A percentile compares a stretch with the other conserved stretches of the same genome.
phyloP scores from a whole-genome alignment of 805 yeast species.

The Candida quercuum region DNA sequence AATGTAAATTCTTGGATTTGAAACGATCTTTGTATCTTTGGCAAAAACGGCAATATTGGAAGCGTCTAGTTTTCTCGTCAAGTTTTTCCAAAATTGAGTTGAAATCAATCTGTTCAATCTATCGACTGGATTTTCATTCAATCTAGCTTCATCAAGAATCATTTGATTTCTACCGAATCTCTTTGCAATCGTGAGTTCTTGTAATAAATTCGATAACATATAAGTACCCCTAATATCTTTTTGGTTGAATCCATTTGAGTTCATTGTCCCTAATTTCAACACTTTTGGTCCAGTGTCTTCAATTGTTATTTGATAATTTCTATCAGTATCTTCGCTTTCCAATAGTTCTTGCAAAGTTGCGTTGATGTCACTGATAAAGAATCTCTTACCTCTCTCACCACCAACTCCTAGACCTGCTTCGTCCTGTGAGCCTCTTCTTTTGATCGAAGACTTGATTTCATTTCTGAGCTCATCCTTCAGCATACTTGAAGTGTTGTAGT shows the following conservation, averaged over 20 bases:
- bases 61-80: slow-evolving; percentile 67
- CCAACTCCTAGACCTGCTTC: slow-evolving; percentile 32
- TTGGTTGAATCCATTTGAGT: slow-evolving; percentile 74
- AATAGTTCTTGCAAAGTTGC: slow-evolving; percentile 64
- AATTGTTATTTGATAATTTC: slow-evolving; percentile 76
- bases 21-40: slow-evolving; percentile 67
- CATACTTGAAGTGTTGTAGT: slow-evolving; percentile 25
- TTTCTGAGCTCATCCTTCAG: slow-evolving; percentile 15
- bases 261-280: slow-evolving; percentile 74
- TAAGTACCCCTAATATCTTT: slow-evolving; percentile 82
- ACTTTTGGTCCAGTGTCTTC: slow-evolving; percentile 84
- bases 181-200: slow-evolving; percentile 84
- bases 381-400: slow-evolving; percentile 33
- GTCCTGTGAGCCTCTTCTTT: slow-evolving; percentile 53
- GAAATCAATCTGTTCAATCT: slow-evolving; percentile 69
- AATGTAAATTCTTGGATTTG: slow-evolving; percentile 71
- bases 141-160: slow-evolving; percentile 74
- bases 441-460: slow-evolving; percentile 23
- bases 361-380: slow-evolving; percentile 72
- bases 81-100: slow-evolving; percentile 72
- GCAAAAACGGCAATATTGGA: slow-evolving; percentile 66
- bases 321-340: slow-evolving; percentile 78
- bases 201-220: slow-evolving; percentile 79
- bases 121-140: slow-evolving; percentile 83
- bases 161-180: slow-evolving; percentile 73